Percentiles rank a stretch among this genome's conserved stretches.
These are phyloP conservation scores for Fraxinus dipetala DNA, from an alignment of 305 asterid species.

Conservation along the genomic window DNA sequence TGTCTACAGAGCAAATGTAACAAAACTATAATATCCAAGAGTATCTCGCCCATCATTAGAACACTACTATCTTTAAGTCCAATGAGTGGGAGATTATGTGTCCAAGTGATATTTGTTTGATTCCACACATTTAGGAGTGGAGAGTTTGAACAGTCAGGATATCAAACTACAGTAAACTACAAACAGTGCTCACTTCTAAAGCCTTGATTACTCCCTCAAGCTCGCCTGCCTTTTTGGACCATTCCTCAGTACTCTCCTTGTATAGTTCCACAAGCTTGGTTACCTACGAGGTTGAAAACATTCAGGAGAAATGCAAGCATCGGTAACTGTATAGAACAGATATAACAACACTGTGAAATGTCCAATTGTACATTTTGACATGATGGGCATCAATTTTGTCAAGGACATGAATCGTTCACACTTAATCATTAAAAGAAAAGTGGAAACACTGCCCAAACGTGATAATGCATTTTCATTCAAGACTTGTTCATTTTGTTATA, in stretches of 20 bases:
- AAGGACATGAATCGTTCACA: neutral
- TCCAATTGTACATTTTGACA: neutral
- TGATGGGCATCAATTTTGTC: neutral
- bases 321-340: neutral
- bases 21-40: slow-evolving; percentile 22
- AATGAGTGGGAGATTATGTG: neutral
- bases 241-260: slow-evolving; percentile 88
- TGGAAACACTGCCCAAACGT: neutral
- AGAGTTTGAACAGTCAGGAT: slow-evolving; percentile 2
- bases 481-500: neutral
- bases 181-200: slow-evolving; percentile 59
- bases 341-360: neutral
- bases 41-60: neutral
- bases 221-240: slow-evolving; percentile 97
- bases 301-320: slow-evolving; percentile 14
- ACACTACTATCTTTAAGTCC: neutral
- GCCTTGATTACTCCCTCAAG: slow-evolving; percentile 99
- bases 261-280: slow-evolving; percentile 79
- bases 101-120: neutral
- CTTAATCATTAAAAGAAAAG: neutral
- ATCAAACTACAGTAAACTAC: slow-evolving; percentile 12
- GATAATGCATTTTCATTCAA: neutral
- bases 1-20: slow-evolving; percentile 17
- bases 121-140: neutral
- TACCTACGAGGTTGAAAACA: slow-evolving; percentile 31